Evolutionary conservation across 805 yeast genomes (phyloP), one percentile per base, ranked within the genome.

Genomic region (Metschnikowia lochheadii): DNA sequence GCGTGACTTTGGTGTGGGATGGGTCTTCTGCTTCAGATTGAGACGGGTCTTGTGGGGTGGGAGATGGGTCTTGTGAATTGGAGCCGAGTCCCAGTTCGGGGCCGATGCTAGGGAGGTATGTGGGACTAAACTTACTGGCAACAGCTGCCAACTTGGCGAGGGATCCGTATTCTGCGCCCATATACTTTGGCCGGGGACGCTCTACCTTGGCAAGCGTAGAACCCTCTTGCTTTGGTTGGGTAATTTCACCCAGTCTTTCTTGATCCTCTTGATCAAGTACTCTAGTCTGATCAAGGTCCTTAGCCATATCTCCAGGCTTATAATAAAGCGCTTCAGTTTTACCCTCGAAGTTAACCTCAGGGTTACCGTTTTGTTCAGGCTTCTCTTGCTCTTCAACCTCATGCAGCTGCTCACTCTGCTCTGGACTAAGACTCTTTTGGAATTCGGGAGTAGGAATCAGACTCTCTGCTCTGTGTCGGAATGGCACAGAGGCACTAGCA

Each of bases 401-500:
- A 8, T 26, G 29, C 29, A 26, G 29, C 11, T 26, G 29, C 29
- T 26, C 29, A 26, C 11, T 26, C 23, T 17, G 40, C 13, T 17
- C 40, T 37, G 40, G 29, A 7, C n/a, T 23, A 5, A 4, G 41
- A n/a, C 13, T 11, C 40, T 13, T 20, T 37, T 37, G 40, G 15
- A 13, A 17, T 37, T 26, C 29, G 2, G 38, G 20, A 15, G 40
- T 31, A 11, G 13, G 17, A 39, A 11, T 17, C 18, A n/a, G 29
- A 8, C 31, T 15, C 17, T 39, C 41, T 18, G 18, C 31, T 23
- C 31, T 5, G 18, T 52, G 45, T 17, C 39, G 54, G 43, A 68
- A 76, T 6, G 75, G 66, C 7, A 59, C 49, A 15, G 69, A 60
- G 36, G 61, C 61, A 61, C 71, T 78, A n/a, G 81, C 72, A 4